Base-by-base conservation (phyloP, 768 basidiomycete genomes). In the Phlebiopsis gigantea region DNA sequence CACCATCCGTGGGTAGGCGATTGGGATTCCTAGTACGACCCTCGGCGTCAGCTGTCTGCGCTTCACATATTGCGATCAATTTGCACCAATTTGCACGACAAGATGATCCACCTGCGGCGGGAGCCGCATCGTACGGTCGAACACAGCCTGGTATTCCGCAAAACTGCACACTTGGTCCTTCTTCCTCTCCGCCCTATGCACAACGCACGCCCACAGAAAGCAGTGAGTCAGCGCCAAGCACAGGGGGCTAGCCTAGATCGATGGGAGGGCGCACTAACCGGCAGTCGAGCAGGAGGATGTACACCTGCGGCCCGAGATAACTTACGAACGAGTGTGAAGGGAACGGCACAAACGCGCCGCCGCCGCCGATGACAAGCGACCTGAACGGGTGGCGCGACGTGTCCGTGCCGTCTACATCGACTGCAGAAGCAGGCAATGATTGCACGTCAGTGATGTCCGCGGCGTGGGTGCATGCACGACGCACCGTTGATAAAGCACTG, bases 1-100 rank as follows among this genome's bases (percentile, higher is more conserved):
- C 1, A 90, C 89, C 84, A 94, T 85, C 50, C 95, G 87, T 28
- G 96, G 96, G 68, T 98, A 98, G 4, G 92, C 92, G 59, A 93
- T 87, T 0, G 88, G 89, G 53, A 90, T 82, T 1, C 85, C 85
- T 86, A 53, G 51, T n/a, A n/a, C n/a, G n/a, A n/a, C n/a, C n/a
- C n/a, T 42, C 34, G 17, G 14, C 34, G 12, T 46, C n/a, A 26
- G n/a, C 39, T 41, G 15, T 4, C 14, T 19, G 6, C 57, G 14
- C 10, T 45, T 2, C 29, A 46, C 31, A 48, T 24, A 46, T 8
- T 31, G 21, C 9, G 55, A 21, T 15, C 10, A 7, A 52, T 53
- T 58, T 62, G 42, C 65, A 80, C 95, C 95, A 22, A 94, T 66
- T 62, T 90, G 89, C 42, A 98, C 72, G 31, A 96, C 76, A 12